These are phyloP conservation scores for Termitomyces sp. DNA, from an alignment of 768 basidiomycete species.

Conservation along the genomic window DNA sequence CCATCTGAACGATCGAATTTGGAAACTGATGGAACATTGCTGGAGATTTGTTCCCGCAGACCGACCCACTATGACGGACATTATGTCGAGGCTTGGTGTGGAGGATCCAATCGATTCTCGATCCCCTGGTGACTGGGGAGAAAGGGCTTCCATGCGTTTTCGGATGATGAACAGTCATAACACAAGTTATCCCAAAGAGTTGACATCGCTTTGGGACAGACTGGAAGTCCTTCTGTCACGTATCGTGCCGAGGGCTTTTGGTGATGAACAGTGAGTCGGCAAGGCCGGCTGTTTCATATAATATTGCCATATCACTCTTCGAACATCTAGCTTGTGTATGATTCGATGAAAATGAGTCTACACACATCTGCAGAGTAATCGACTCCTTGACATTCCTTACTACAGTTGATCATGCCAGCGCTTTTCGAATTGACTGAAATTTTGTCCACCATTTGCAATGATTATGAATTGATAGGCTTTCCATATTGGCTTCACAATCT, in stretches of 20 bases:
- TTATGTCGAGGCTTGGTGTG: background rate
- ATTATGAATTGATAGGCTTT: too few species aligned
- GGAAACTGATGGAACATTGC: constrained; percentile 5
- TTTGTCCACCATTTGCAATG: background rate
- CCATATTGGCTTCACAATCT: too few species aligned
- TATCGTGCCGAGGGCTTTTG: background rate
- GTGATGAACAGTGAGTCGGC: background rate
- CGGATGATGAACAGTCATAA: background rate
- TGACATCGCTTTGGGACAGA: background rate
- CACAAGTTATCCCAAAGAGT: background rate
- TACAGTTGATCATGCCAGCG: background rate
- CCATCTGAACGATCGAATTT: constrained; percentile 1
- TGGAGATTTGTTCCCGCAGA: background rate
- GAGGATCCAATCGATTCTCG: background rate
- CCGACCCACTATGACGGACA: constrained; percentile 4
- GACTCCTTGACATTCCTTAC: background rate
- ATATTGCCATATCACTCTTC: background rate
- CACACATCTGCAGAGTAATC: background rate
- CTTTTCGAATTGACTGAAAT: background rate
- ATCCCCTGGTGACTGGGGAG: background rate
- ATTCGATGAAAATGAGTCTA: background rate
- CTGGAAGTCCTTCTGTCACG: background rate
- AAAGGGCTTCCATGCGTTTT: background rate
- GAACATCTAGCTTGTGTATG: background rate
- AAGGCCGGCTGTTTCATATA: background rate